Evolutionary conservation across 192 early-diverging fungal species (phyloP).

Genomic region (Mortierella alpina): DNA sequence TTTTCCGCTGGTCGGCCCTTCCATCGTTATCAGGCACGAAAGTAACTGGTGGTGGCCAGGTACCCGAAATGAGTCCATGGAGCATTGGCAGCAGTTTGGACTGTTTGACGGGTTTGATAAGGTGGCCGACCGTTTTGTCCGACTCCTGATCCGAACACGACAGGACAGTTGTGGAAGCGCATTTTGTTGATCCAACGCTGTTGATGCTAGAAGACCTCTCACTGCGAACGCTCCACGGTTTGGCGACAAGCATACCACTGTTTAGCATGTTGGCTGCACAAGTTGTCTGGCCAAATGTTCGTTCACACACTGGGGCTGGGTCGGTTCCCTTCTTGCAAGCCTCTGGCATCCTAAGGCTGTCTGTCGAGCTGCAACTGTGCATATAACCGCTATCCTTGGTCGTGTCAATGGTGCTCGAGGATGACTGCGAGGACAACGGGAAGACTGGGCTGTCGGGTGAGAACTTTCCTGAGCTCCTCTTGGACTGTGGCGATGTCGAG

Average conservation of each 20-base stretch:
- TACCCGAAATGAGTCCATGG: conserved; percentile 45
- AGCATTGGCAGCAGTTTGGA: conserved; percentile 46
- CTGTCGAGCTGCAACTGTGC: no score
- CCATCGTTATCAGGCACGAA: conserved; percentile 10
- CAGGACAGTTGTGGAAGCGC: background rate
- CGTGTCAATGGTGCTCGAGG: no score
- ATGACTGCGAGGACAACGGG: no score
- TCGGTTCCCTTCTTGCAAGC: conserved; percentile 1
- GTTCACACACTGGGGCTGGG: background rate
- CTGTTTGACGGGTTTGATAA: conserved; percentile 50
- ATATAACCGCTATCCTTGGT: no score
- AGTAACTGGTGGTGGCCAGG: conserved; percentile 28
- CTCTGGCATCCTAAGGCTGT: background rate
- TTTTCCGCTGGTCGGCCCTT: conserved; percentile 24
- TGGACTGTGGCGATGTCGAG: no score
- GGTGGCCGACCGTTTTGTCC: conserved; percentile 23
- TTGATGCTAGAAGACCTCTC: conserved; percentile 17
- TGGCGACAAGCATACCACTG: conserved; percentile 38
- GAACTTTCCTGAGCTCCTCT: no score
- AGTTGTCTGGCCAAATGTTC: background rate
- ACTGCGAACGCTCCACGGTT: conserved; percentile 8
- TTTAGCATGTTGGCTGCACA: conserved; percentile 48
- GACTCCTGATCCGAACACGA: background rate
- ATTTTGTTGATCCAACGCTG: background rate
- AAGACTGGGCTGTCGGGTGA: no score